Evolutionary conservation across 371 early-diverging fungal genomes (phyloP), one percentile per base, ranked within the genome.

Genomic region (Actinomortierella ambigua): DNA sequence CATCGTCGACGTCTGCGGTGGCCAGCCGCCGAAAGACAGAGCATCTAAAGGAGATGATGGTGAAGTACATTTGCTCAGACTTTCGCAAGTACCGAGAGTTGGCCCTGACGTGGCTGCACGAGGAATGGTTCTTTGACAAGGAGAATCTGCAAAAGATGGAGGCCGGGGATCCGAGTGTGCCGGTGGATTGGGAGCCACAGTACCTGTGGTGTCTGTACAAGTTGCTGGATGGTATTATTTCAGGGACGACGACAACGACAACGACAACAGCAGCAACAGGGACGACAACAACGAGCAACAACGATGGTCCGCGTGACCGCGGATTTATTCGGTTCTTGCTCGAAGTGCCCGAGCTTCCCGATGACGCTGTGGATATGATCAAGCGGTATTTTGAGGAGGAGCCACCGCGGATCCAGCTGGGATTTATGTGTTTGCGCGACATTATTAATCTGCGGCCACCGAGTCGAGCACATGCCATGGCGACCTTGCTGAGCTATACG

Each of bases 201-300:
- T 73, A 73, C 47, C 63, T 73, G 9, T 73, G 75, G 75, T 73
- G 75, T 50, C 64, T 73, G 4, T 73, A 73, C 51, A 66, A 67
- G 50, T 63, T 73, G 24, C 50, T 73, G 42, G 75, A 73, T 34
- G 75, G 75, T 2, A 67, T 73, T 27, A 73, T 67, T 9, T 63
- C 75, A 11, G 75, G 67, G n/a, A 27, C 61, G 0, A 60, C 63
- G 13, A 11, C 7, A 34, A 34, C 34, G 11, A n/a, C n/a, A n/a
- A n/a, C n/a, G n/a, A n/a, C n/a, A n/a, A n/a, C n/a, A n/a, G n/a
- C n/a, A n/a, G n/a, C n/a, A n/a, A n/a, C 75, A 11, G 75, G 67
- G n/a, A 27, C 61, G 0, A 60, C 63, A 15, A 11, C 7, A 34
- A 34, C 34, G 11, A n/a, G n/a, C n/a, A 56, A 55, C 13, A 50